Evolutionary conservation across 176 grass and related monocot species (phyloP).

Genomic region (Saccharum spontaneum): DNA sequence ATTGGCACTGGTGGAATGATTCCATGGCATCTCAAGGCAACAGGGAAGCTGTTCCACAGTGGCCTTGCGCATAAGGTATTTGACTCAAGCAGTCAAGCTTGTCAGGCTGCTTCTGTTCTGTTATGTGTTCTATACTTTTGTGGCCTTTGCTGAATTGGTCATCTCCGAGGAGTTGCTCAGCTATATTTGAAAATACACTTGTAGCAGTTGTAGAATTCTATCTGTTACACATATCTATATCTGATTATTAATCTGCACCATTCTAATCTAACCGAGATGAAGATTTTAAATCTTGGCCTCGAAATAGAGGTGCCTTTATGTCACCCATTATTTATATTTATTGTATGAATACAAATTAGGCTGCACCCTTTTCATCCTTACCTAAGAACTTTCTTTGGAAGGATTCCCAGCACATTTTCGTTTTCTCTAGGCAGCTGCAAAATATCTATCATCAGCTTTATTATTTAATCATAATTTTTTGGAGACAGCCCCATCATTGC

Average conservation of each 20-base stretch:
- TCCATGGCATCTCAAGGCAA: constrained; percentile 81
- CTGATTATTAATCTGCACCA: neutral
- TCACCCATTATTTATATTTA: neutral
- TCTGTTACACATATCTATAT: neutral
- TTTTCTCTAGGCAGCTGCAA: neutral
- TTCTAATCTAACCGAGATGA: neutral
- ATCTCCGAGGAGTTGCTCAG: neutral
- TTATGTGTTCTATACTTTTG: neutral
- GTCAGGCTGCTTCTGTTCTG: neutral
- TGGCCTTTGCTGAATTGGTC: neutral
- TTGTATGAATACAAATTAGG: neutral
- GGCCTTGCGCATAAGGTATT: constrained; percentile 92
- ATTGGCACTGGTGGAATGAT: constrained; percentile 91
- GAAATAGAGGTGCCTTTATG: neutral
- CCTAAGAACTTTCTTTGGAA: neutral
- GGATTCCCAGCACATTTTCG: neutral
- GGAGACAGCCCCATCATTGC: neutral
- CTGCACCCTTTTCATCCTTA: neutral
- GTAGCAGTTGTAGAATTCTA: neutral
- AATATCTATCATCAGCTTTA: neutral
- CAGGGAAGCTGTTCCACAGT: constrained; percentile 96
- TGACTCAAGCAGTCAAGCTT: constrained; percentile 22
- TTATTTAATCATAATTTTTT: neutral
- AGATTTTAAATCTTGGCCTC: neutral
- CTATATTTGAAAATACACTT: neutral